Conservation (phyloP, 306 rosid species). For the Morella rubra region DNA sequence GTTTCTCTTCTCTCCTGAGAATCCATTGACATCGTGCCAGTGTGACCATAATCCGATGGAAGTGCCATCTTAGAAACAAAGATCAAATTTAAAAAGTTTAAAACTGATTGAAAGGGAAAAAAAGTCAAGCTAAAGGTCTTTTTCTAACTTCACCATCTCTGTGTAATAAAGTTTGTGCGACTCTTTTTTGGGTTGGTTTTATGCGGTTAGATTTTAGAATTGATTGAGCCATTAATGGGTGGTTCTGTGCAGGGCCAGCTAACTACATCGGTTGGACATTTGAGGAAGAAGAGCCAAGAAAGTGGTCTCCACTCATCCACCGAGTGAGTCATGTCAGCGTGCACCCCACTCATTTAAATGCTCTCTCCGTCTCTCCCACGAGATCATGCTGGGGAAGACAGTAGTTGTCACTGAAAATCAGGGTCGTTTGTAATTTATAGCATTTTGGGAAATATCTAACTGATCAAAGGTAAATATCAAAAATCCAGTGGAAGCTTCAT, state of each 20-base stretch:
- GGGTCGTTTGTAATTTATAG: no score
- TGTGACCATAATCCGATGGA: background rate
- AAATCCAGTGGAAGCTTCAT: no score
- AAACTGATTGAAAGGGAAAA: conserved; percentile 3
- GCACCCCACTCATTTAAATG: conserved; percentile 3
- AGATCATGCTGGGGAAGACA: background rate
- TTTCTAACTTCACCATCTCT: background rate
- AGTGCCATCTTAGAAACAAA: background rate
- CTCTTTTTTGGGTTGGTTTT: background rate
- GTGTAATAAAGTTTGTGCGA: background rate
- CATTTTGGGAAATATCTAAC: no score
- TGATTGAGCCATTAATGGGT: conserved; percentile 22
- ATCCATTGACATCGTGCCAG: background rate
- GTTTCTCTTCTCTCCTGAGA: background rate
- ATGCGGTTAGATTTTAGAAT: background rate
- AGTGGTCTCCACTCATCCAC: conserved; percentile 34
- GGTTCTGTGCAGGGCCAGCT: conserved; percentile 16
- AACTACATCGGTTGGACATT: conserved; percentile 1
- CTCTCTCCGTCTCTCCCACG: conserved; percentile 7
- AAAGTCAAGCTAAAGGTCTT: background rate
- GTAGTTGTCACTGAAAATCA: no score
- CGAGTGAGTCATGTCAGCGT: background rate
- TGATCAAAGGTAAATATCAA: no score
- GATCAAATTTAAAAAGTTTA: background rate
- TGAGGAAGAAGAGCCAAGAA: conserved; percentile 4